These are phyloP conservation scores for Phaeophleospora eucalypticola DNA, from an alignment of 2,329 filamentous ascomycete species.

Conservation along the genomic window DNA sequence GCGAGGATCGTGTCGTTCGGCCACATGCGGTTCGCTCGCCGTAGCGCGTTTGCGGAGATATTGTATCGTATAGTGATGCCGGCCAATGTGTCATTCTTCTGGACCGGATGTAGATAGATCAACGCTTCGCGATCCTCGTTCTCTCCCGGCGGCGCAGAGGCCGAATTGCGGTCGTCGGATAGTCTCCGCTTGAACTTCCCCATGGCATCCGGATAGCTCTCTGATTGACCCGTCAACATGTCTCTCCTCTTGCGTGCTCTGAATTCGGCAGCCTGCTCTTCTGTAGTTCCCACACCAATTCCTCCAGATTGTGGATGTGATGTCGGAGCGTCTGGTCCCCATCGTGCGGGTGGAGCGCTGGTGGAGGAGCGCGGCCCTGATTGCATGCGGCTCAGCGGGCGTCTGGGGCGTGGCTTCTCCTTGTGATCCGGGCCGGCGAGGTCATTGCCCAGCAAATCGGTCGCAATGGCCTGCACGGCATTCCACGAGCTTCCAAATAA, in stretches of 20 bases:
- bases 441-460: conserved; percentile 46
- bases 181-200: conserved; percentile 60
- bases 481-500: conserved; percentile 49
- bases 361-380: conserved; percentile 20
- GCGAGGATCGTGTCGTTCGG: conserved; percentile 86
- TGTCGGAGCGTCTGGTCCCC: conserved; percentile 41
- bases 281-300: conserved; percentile 44
- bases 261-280: conserved; percentile 45
- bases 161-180: conserved; percentile 57
- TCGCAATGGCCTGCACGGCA: conserved; percentile 47
- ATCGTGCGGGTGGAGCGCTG: conserved; percentile 43
- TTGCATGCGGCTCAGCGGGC: conserved; percentile 24
- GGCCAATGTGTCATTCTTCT: conserved; percentile 78
- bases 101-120: conserved; percentile 85
- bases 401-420: conserved; percentile 28
- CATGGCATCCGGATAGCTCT: conserved; percentile 42
- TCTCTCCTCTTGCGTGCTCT: conserved; percentile 49
- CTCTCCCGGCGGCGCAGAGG: conserved; percentile 50
- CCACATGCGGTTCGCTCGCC: conserved; percentile 91
- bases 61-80: conserved; percentile 87
- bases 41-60: conserved; percentile 75
- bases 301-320: conserved; percentile 33
- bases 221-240: conserved; percentile 37
- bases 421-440: conserved; percentile 11
- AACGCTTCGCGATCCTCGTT: conserved; percentile 69